Base-by-base conservation (phyloP, 1,284 basidiomycete genomes). In the Pseudozyma sp. region DNA sequence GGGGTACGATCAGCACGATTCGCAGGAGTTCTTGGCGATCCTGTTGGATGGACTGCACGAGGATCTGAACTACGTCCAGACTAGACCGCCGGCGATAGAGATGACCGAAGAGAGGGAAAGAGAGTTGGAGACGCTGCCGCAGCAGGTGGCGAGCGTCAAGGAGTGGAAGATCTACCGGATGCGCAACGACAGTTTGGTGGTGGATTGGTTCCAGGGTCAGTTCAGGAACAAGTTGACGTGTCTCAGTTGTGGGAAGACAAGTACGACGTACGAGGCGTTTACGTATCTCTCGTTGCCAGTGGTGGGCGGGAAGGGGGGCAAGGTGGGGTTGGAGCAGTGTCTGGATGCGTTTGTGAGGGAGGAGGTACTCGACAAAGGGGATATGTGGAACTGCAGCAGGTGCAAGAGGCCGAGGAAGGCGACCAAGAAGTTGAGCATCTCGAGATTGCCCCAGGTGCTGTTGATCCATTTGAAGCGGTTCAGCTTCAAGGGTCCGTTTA, bases 381-480 rank as follows among this genome's bases (percentile, higher is more conserved):
- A 99, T 81, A 94, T 94, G 68, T 99, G 96, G 96, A 95, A 84
- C 68, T 90, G 84, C 84, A 94, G 96, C 0, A 88, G 90, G 61
- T 99, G 96, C 88, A 97, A 94, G 86, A 87, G 88, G 40, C 90
- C 92, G 54, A 89, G 94, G 50, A 89, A 89, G 66, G 93, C 94
- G 5, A 89, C 90, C 17, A 96, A 97, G 84, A 89, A 88, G 42
- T 88, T 99, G n/a, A 92, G 92, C 5, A 87, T 94, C 29, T 90
- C 95, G 3, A 91, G 96, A 14, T 88, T 99, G 11, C 97, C 97
- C 0, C 94, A 94, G 0, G 65, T 99, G 39, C 88, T 99, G 13
- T 87, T 99, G 70, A 94, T 99, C 77, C 95, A 98, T 81, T 88
- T 99, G 44, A 99, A 99, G 83, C 90, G 97, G 35, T 99, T 99